Conservation (phyloP, 352 stramenopile genomes). For the Phytophthora pseudosyringae region DNA sequence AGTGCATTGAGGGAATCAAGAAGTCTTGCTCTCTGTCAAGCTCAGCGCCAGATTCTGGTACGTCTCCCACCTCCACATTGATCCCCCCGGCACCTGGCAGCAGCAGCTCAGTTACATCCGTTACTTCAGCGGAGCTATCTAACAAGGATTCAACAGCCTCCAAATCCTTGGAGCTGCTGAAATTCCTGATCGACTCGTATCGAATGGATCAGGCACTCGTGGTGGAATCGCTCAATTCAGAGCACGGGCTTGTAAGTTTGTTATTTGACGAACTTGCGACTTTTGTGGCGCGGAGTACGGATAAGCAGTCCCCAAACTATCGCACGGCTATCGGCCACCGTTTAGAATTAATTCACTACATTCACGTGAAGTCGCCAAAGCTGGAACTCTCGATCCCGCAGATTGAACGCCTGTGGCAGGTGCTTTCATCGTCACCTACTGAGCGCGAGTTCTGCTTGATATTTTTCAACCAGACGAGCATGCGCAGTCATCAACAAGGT, state of each 20-base stretch:
- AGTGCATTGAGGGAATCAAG: conserved; percentile 84
- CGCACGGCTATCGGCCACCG: conserved; percentile 82
- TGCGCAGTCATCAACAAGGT: conserved; percentile 51
- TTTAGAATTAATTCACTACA: conserved; percentile 87
- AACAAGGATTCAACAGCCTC: conserved; percentile 58
- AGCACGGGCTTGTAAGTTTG: conserved; percentile 74
- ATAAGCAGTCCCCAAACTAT: conserved; percentile 63
- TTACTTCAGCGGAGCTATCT: conserved; percentile 24
- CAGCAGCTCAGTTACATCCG: conserved; percentile 21
- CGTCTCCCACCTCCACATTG: conserved; percentile 23
- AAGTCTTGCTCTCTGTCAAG: conserved; percentile 59
- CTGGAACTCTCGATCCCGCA: conserved; percentile 79
- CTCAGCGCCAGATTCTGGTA: conserved; percentile 19
- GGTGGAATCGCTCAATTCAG: conserved; percentile 75
- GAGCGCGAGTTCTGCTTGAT: conserved; percentile 84
- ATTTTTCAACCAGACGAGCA: conserved; percentile 87
- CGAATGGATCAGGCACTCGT: conserved; percentile 67
- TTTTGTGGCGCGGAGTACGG: conserved; percentile 65
- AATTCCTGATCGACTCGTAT: conserved; percentile 90
- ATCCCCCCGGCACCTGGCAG: conserved; percentile 20
- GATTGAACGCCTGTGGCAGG: conserved; percentile 77
- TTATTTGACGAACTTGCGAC: conserved; percentile 87
- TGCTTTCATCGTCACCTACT: conserved; percentile 73
- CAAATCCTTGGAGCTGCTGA: conserved; percentile 82
- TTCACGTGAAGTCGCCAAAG: conserved; percentile 82